Evolutionary conservation across 2,329 filamentous ascomycete species (phyloP), one percentile per base, ranked within the genome.

Genomic region (Bipolaris cookei): DNA sequence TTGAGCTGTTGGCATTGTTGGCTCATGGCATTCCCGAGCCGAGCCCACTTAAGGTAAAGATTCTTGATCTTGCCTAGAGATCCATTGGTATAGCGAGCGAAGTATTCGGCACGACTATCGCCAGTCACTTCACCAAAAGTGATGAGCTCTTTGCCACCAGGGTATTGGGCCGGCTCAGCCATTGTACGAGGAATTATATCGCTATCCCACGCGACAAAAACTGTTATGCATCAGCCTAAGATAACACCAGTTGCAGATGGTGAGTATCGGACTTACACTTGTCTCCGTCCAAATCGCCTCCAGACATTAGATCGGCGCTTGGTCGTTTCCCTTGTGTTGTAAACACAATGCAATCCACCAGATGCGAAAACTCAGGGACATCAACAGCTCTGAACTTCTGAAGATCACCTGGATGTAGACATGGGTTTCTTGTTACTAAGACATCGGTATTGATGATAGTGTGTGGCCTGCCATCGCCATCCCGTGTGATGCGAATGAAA

Each of bases 311-410:
- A 59, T 80, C 78, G 4, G 77, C 76, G 6, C 71, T 72, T 6
- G 77, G 76, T 39, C 78, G 60, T 21, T 64, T 70, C 6, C 78
- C 78, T 47, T 63, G 54, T 1, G 72, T 74, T 4, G 78, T 64
- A 55, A 79, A 79, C 8, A 80, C 76, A 39, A 80, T 78, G 56
- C 78, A 79, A 55, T 79, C 78, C 6, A 74, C 69, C 11, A 79
- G 63, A 48, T 79, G 76, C 7, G 71, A 60, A 20, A 78, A 65
- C 49, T 78, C 75, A 1, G 66, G 66, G 6, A 65, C 63, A 42
- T 78, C 69, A 1, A 78, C 75, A 3, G 70, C 76, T 51, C 68
- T 75, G 42, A 80, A 78, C 52, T 80, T 80, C 46, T 77, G 78
- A 32, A 79, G 56, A 62, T 80, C 78, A 20, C 78, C 78, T 5